Evolutionary conservation across 345 rosid species (phyloP), one percentile per base, ranked within the genome.

Genomic region (Limnanthes douglasii): DNA sequence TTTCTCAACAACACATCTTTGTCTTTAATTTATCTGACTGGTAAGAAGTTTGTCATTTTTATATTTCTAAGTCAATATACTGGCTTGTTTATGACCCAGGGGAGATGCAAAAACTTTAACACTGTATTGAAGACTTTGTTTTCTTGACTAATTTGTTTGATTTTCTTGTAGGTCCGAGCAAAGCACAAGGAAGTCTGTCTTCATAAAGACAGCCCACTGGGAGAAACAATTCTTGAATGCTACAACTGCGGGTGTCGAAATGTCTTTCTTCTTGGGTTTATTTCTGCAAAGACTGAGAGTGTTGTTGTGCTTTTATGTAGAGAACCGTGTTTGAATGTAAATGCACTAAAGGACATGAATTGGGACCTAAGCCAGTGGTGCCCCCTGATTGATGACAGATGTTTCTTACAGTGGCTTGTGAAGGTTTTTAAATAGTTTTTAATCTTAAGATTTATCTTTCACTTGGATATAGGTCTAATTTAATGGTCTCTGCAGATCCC

Each of bases 321-420:
- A 61, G 99, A 92, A 37, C 99, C 99, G 20, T 92, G 99, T 64
- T 72, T 92, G 69, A 92, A 61, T 42, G 96, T 92, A 12, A 92
- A 92, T 62, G 99, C 99, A 21, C 54, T 92, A 66, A 92, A 92
- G 72, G 99, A 92, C 72, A 81, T 92, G 99, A 92, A 85, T 34
- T 92, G 99, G 99, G 99, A 92, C 55, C 60, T 85, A 43, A 92
- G 99, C 61, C 96, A 92, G 53, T 92, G 99, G 99, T 85, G 94
- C 45, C 96, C 99, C 37, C 68, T 92, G 50, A 92, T 92, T 56
- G 99, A 92, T 46, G 99, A 92, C 57, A 81, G 99, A 57, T 92
- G 99, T 63, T 92, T 92, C 57, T 57, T 92, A 39, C 95, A 78
- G 46, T 92, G 99, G 99, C 90, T 92, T 55, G 96, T 92, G 25